phyloP scores from a whole-genome alignment of 805 yeast genomes.

The Tetrapisispora fleetii region DNA sequence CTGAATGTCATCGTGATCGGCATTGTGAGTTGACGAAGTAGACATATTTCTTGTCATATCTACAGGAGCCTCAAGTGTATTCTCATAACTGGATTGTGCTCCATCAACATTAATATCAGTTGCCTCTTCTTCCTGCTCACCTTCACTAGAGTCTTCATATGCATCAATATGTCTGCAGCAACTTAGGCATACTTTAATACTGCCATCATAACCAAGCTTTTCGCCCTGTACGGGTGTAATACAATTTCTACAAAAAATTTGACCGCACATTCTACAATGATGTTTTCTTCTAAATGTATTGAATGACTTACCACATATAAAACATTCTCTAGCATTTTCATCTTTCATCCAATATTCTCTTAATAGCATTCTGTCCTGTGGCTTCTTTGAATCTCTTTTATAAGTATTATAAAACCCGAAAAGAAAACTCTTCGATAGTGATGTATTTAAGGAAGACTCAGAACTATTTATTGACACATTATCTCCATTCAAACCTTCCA shows the following conservation, averaged over 20 bases:
- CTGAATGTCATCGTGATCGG: conserved; percentile 28
- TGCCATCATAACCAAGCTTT: conserved; percentile 50
- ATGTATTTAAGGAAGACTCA: conserved; percentile 34
- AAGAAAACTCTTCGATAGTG: conserved; percentile 34
- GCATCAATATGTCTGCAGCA: conserved; percentile 56
- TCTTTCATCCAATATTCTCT: conserved; percentile 95
- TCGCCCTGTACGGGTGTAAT: conserved; percentile 63
- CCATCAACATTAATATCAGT: background rate
- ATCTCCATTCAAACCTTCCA: conserved; percentile 19
- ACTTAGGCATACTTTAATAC: conserved; percentile 65
- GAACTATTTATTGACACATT: conserved; percentile 29
- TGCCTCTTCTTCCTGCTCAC: conserved; percentile 22
- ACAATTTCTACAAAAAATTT: conserved; percentile 81
- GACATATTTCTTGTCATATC: conserved; percentile 6
- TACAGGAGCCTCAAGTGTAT: background rate
- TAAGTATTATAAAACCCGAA: conserved; percentile 33
- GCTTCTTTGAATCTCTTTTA: conserved; percentile 16
- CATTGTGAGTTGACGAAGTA: conserved; percentile 21
- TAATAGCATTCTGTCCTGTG: conserved; percentile 25
- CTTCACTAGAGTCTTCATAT: conserved; percentile 68
- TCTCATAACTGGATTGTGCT: background rate
- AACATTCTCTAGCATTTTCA: conserved; percentile 81
- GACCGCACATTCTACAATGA: conserved; percentile 94
- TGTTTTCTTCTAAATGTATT: conserved; percentile 84
- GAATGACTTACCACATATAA: conserved; percentile 70